These are phyloP conservation scores for Apiotrichum laibachii DNA, from an alignment of 1,284 basidiomycete genomes.

Conservation along the genomic window DNA sequence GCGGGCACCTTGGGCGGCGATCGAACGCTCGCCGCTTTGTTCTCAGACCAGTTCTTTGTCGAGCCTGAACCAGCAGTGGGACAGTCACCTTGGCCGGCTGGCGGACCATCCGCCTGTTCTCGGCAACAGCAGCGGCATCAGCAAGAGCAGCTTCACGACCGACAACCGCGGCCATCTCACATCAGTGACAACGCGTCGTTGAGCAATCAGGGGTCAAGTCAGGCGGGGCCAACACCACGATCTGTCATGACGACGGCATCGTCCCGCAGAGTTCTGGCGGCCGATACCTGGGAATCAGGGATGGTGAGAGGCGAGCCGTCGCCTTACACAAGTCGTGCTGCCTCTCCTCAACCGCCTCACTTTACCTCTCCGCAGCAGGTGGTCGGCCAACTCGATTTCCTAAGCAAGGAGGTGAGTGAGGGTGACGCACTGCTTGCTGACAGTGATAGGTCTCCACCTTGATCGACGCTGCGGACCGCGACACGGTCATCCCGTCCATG, in stretches of 20 bases:
- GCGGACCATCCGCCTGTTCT: neutral
- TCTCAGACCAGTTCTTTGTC: conserved; percentile 4
- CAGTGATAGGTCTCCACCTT: neutral
- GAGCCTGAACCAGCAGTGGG: neutral
- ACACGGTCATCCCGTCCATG: conserved; percentile 14
- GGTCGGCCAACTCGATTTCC: conserved; percentile 7
- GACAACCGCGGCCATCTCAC: too few relatives aligned
- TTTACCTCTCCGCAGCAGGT: conserved; percentile 12
- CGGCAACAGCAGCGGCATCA: too few relatives aligned
- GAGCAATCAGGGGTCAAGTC: too few relatives aligned
- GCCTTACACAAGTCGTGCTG: conserved; percentile 3
- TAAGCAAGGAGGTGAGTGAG: neutral
- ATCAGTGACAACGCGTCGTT: too few relatives aligned
- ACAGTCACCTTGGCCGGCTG: neutral
- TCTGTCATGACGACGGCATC: neutral
- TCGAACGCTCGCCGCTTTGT: conserved; percentile 8
- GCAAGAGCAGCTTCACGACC: too few relatives aligned
- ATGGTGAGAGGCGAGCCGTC: neutral
- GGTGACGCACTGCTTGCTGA: neutral
- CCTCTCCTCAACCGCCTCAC: conserved; percentile 5
- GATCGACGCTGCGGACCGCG: conserved; percentile 1
- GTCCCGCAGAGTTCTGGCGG: neutral
- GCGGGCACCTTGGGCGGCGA: conserved; percentile 5
- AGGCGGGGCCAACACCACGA: too few relatives aligned
- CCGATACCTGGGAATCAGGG: conserved; percentile 16